Base-by-base conservation (phyloP, 2,329 filamentous ascomycete genomes). In the Teratosphaeria pseudoeucalypti region DNA sequence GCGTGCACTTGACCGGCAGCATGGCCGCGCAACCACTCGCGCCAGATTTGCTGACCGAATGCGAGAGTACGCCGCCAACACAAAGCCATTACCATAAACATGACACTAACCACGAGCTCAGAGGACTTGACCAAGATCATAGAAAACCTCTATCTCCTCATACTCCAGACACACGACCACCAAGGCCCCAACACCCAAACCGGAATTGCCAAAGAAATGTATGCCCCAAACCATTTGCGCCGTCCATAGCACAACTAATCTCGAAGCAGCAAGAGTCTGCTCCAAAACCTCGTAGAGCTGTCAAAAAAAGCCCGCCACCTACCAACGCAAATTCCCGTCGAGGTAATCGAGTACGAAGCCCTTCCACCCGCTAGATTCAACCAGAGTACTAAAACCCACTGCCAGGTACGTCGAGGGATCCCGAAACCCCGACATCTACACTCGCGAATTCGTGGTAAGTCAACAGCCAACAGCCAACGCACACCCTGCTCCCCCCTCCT, bases 371-470 rank as follows among this genome's bases (percentile, higher is more conserved):
- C 9, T 39, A 14, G 5, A 56, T 2, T 7, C 19, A 16, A 23
- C 34, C 5, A 27, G 7, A 32, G 12, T 5, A 29, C 26, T 56
- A 32, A 39, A 6, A 7, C 47, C 43, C 14, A 32, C 29, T 32
- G 5, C 5, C 14, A 56, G 55, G 10, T 87, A 86, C 68, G 82
- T 87, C 37, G 83, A 86, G 65, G 76, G 79, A 23, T 79, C 82
- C 19, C 81, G 84, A 26, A 87, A 87, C 66, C 84, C 84, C 7
- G 84, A 86, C 66, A 85, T 86, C 64, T 86, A 85, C 71, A 86
- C 83, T 9, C 78, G 84, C 54, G 83, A 86, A 65, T 85, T 86
- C 63, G 82, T 86, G 53, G 55, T 56, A 56, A 56, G 55, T 56
- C 23, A 11, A 27, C 12, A 39, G 37, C 16, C 37, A 12, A 39